Percentiles rank a stretch among this genome's conserved stretches.
These are phyloP conservation scores for Amesomyces nigricolor DNA, from an alignment of 2,329 filamentous ascomycete species.

Conservation along the genomic window DNA sequence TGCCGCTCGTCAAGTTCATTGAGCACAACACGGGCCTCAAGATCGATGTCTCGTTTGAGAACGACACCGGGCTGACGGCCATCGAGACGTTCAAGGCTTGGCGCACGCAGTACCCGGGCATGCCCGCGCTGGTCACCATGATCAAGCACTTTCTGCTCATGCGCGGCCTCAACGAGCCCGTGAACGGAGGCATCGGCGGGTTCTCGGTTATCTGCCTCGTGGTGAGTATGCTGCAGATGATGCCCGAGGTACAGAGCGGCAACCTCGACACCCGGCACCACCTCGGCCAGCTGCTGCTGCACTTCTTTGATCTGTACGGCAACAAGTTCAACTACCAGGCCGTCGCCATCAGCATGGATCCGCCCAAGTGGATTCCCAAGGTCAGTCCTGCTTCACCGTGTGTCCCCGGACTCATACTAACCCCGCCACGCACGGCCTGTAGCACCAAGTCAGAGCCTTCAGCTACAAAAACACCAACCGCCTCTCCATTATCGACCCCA, in stretches of 20 bases:
- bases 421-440: too few relatives aligned
- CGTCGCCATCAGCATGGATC: slow-evolving; percentile 69
- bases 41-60: slow-evolving; percentile 94
- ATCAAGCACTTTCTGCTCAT: slow-evolving; percentile 92
- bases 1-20: slow-evolving; percentile 88
- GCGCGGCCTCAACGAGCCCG: slow-evolving; percentile 85
- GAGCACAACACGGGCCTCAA: slow-evolving; percentile 73
- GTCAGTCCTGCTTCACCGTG: slow-evolving; percentile 37
- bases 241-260: slow-evolving; percentile 63
- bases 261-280: slow-evolving; percentile 57
- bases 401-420: too few relatives aligned
- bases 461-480: slow-evolving; percentile 58
- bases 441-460: slow-evolving; percentile 40
- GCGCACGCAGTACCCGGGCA: slow-evolving; percentile 73
- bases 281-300: slow-evolving; percentile 73
- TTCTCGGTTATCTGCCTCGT: slow-evolving; percentile 93
- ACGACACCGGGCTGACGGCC: slow-evolving; percentile 72
- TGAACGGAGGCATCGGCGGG: slow-evolving; percentile 83
- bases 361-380: slow-evolving; percentile 73
- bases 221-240: slow-evolving; percentile 77
- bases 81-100: slow-evolving; percentile 75
- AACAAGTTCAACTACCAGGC: slow-evolving; percentile 66
- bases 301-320: slow-evolving; percentile 87
- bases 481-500: slow-evolving; percentile 87
- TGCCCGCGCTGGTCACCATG: slow-evolving; percentile 79